These are phyloP conservation scores for Schoenoplectus triqueter DNA, from an alignment of 202 grass and related monocot genomes.

Conservation along the genomic window DNA sequence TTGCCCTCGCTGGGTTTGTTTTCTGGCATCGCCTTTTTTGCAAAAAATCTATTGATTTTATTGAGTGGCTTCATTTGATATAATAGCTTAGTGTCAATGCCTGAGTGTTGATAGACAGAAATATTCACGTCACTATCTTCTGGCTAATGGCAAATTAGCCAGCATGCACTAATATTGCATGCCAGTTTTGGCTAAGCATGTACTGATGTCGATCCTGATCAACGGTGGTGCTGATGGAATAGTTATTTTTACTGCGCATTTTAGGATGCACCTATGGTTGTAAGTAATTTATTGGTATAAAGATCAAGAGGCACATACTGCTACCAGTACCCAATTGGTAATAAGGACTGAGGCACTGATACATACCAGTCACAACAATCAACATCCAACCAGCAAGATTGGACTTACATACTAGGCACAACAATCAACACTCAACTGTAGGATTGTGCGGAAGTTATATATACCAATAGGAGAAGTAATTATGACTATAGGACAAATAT, in stretches of 20 bases:
- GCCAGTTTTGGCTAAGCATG: not conserved
- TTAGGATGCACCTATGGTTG: not conserved
- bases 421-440: not conserved
- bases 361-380: not conserved
- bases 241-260: not conserved
- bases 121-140: not conserved
- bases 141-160: constrained; percentile 11
- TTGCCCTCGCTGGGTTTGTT: too few species aligned
- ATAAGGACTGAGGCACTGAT: not conserved
- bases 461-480: not conserved
- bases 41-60: not conserved
- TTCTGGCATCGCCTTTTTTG: not conserved
- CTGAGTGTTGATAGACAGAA: not conserved
- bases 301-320: not conserved
- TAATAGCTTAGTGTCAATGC: not conserved
- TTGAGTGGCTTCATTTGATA: not conserved
- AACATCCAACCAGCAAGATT: not conserved
- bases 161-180: not conserved
- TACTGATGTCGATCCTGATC: not conserved
- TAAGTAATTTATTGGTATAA: not conserved
- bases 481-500: not conserved
- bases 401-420: not conserved
- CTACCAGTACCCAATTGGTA: not conserved
- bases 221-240: not conserved
- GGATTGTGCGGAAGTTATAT: not conserved